Conservation (phyloP, 768 basidiomycete genomes). For the Phylloporus sp. region DNA sequence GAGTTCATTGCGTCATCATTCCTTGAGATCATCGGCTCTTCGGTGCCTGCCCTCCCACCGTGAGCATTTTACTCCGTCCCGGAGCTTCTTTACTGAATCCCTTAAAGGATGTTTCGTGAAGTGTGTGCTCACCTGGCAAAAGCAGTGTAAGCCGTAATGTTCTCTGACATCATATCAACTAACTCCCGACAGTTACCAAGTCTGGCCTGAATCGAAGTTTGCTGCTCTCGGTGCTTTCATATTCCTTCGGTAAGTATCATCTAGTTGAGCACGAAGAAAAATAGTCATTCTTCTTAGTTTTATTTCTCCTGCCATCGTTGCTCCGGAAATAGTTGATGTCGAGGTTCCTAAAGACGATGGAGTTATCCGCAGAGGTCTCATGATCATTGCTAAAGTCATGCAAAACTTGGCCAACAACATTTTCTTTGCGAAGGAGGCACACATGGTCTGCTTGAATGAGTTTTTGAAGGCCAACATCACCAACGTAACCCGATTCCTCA, state of each 20-base stretch:
- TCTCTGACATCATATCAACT: conserved; percentile 8
- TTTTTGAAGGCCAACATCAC: conserved; percentile 69
- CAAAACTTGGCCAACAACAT: conserved; percentile 94
- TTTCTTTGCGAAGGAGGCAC: conserved; percentile 84
- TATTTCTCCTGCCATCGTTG: conserved; percentile 85
- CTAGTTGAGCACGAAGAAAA: neutral
- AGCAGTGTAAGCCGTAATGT: conserved; percentile 54
- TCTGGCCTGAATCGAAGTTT: conserved; percentile 78
- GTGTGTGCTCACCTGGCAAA: conserved; percentile 77
- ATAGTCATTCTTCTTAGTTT: conserved; percentile 47
- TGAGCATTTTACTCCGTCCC: conserved; percentile 37
- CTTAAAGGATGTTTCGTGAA: conserved; percentile 74
- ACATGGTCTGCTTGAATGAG: conserved; percentile 76
- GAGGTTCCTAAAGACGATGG: conserved; percentile 62
- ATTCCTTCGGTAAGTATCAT: conserved; percentile 62
- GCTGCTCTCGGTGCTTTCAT: conserved; percentile 87
- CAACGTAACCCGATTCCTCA: conserved; percentile 71
- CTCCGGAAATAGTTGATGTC: conserved; percentile 81
- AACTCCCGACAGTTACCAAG: conserved; percentile 41
- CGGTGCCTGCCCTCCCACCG: conserved; percentile 68
- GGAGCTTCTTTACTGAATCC: neutral
- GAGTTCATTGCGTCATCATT: conserved; percentile 72
- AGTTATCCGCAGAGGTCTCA: conserved; percentile 69
- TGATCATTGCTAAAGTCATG: conserved; percentile 86
- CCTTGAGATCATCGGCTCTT: conserved; percentile 67